Conservation (phyloP, 1,284 basidiomycete species). For the Apiotrichum veenhuisii region DNA sequence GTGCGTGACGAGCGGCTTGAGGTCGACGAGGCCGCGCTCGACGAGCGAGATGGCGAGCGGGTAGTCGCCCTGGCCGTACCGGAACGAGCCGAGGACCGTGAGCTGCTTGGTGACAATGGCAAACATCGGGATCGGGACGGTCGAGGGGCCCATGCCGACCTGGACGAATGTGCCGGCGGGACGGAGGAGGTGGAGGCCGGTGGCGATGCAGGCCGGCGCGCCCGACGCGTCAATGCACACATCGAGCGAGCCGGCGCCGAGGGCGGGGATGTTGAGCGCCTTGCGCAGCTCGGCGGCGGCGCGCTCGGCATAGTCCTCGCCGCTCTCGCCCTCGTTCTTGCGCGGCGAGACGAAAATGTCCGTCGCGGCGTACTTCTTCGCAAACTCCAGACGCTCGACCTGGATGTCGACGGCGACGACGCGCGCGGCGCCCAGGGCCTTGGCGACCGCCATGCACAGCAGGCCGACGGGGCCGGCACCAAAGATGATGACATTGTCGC, state of each 20-base stretch:
- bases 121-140: slow-evolving; percentile 43
- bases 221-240: slow-evolving; percentile 61
- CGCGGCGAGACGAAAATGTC: slow-evolving; percentile 68
- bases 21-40: slow-evolving; percentile 54
- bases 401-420: slow-evolving; percentile 82
- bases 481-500: slow-evolving; percentile 72
- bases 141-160: slow-evolving; percentile 47
- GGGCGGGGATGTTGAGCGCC: slow-evolving; percentile 51
- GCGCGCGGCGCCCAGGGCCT: slow-evolving; percentile 75
- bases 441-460: slow-evolving; percentile 81
- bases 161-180: slow-evolving; percentile 55
- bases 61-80: slow-evolving; percentile 50
- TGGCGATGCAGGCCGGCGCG: slow-evolving; percentile 61
- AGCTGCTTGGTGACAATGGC: slow-evolving; percentile 46
- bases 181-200: slow-evolving; percentile 58
- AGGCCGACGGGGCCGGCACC: slow-evolving; percentile 86
- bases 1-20: slow-evolving; percentile 56
- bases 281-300: slow-evolving; percentile 49
- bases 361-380: slow-evolving; percentile 79
- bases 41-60: slow-evolving; percentile 57
- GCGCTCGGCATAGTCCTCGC: slow-evolving; percentile 61
- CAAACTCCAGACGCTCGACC: slow-evolving; percentile 75
- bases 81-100: slow-evolving; percentile 46
- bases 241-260: slow-evolving; percentile 54
- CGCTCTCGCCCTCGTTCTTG: slow-evolving; percentile 62